Percentiles rank a stretch among this genome's conserved stretches.
Conservation (phyloP, 139 green algal species). For the Coelastrella sp. region DNA sequence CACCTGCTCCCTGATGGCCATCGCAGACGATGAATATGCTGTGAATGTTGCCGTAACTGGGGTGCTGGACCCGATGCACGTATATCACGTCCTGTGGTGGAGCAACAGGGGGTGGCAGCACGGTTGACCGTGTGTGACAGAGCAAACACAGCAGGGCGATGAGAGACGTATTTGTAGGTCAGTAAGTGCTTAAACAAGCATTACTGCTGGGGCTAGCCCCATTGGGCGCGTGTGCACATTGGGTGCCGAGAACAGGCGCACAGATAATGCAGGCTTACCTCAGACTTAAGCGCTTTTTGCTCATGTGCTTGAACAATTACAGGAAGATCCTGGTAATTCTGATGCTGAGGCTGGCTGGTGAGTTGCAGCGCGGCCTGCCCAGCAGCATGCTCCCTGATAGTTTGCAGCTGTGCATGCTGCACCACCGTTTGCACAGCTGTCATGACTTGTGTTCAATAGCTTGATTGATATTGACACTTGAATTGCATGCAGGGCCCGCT, state of each 20-base stretch:
- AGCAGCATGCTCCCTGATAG: slow-evolving; percentile 14
- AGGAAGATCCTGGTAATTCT: slow-evolving; percentile 17
- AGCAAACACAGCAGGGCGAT: too few species aligned
- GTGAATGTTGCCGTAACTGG: slow-evolving; percentile 38
- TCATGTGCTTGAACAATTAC: slow-evolving; percentile 2
- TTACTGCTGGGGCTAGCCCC: too few species aligned
- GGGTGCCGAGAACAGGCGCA: too few species aligned
- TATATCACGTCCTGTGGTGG: slow-evolving; percentile 44
- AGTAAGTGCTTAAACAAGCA: background rate
- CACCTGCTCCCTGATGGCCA: slow-evolving; percentile 45
- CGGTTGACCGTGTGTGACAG: too few species aligned
- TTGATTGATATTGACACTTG: too few species aligned
- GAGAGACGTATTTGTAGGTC: too few species aligned
- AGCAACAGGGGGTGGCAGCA: background rate
- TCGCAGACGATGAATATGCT: slow-evolving; percentile 66
- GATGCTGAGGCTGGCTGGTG: background rate
- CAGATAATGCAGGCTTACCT: slow-evolving; percentile 23
- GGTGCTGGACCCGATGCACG: background rate
- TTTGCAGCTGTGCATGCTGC: slow-evolving; percentile 10
- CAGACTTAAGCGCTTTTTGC: slow-evolving; percentile 41
- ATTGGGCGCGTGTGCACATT: too few species aligned
- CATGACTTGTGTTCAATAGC: background rate
- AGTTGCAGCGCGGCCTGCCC: background rate
- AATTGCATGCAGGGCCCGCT: background rate
- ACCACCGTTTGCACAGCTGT: background rate